Percentiles rank a stretch among this genome's conserved stretches.
Evolutionary conservation across 2,329 filamentous ascomycete genomes (phyloP).

Genomic region (Botrytis pseudocinerea): DNA sequence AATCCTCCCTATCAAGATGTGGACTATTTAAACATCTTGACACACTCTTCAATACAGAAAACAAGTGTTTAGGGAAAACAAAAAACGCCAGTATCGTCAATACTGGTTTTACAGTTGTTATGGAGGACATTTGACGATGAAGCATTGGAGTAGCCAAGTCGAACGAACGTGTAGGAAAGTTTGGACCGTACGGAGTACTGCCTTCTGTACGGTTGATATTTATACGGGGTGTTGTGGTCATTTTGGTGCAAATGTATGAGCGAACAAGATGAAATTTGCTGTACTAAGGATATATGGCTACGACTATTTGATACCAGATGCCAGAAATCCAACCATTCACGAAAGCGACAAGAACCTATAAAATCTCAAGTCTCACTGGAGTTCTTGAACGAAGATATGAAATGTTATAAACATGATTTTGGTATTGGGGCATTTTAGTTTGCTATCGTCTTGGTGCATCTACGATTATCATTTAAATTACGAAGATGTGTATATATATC

Average conservation of each 20-base stretch:
- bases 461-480: not conserved
- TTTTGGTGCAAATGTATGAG: not conserved
- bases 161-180: accelerated
- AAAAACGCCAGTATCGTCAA: not conserved
- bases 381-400: not conserved
- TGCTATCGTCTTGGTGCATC: accelerated
- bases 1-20: accelerated
- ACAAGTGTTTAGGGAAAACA: not conserved
- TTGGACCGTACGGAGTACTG: not conserved
- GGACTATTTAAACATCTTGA: not conserved
- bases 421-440: too few species aligned
- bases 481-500: accelerated
- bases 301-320: not conserved
- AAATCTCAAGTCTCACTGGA: not conserved
- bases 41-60: not conserved
- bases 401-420: too few species aligned
- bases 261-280: not conserved
- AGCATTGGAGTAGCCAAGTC: accelerated
- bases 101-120: not conserved
- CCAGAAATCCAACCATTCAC: not conserved
- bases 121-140: not conserved
- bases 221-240: not conserved
- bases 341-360: too few species aligned
- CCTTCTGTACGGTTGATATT: not conserved
- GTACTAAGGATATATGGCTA: not conserved